phyloP scores from a whole-genome alignment of 1,284 basidiomycete species.

The Malassezia japonica region DNA sequence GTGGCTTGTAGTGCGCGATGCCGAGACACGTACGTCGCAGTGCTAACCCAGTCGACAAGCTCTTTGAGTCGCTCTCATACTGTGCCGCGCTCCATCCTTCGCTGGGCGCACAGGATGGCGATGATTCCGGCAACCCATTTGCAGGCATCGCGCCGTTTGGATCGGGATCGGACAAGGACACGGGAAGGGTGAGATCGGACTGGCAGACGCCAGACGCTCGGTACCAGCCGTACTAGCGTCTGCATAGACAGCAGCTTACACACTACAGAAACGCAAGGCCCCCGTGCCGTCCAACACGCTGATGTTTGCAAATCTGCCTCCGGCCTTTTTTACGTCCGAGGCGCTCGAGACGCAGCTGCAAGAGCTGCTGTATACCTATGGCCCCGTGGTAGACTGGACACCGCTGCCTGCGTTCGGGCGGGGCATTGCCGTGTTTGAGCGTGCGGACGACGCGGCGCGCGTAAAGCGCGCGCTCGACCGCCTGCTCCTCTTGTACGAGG shows the following conservation, averaged over 20 bases:
- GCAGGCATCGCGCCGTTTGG: slow-evolving; percentile 39
- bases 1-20: slow-evolving; percentile 29
- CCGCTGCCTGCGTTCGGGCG: slow-evolving; percentile 35
- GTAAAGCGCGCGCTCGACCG: slow-evolving; percentile 36
- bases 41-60: slow-evolving; percentile 60
- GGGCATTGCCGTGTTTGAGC: slow-evolving; percentile 31
- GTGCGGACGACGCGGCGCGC: slow-evolving; percentile 20
- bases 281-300: slow-evolving; percentile 36
- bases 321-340: slow-evolving; percentile 28
- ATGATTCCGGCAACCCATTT: slow-evolving; percentile 34
- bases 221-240: slow-evolving; percentile 65
- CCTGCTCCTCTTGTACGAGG: slow-evolving; percentile 30
- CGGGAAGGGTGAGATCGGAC: slow-evolving; percentile 88
- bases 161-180: slow-evolving; percentile 57
- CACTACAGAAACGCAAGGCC: neutral
- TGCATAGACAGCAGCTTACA: neutral
- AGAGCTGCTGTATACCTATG: slow-evolving; percentile 36
- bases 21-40: slow-evolving; percentile 14
- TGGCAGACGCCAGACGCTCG: slow-evolving; percentile 65
- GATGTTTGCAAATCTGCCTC: slow-evolving; percentile 34
- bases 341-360: slow-evolving; percentile 23
- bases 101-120: slow-evolving; percentile 53
- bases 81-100: slow-evolving; percentile 81
- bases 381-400: slow-evolving; percentile 33
- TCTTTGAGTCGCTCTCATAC: slow-evolving; percentile 75